phyloP scores from a whole-genome alignment of 169 alveolate species.

The Amoebophrya sp. region DNA sequence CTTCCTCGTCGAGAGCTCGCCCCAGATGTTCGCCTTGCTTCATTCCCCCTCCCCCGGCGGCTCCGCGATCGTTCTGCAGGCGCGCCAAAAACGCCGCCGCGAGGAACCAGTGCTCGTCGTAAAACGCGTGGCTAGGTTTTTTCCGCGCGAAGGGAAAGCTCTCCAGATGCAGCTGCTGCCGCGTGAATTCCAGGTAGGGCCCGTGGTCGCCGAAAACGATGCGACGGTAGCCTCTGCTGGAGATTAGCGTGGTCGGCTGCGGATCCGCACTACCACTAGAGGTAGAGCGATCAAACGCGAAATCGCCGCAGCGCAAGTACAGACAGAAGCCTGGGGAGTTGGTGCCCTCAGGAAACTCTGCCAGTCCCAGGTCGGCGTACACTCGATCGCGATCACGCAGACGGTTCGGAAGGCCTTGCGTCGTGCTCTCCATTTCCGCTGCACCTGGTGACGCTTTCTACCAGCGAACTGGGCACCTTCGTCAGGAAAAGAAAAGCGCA shows the following conservation, averaged over 20 bases:
- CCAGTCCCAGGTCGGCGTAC: not conserved
- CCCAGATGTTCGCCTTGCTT: too few species aligned
- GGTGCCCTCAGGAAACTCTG: not conserved
- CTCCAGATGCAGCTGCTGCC: not conserved
- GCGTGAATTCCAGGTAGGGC: not conserved
- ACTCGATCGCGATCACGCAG: not conserved
- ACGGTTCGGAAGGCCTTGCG: not conserved
- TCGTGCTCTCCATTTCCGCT: not conserved
- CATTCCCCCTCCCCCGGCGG: too few species aligned
- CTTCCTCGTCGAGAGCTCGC: too few species aligned
- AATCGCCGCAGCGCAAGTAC: not conserved
- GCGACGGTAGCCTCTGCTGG: not conserved
- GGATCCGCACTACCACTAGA: too few species aligned
- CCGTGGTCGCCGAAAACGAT: not conserved
- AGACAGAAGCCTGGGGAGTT: not conserved
- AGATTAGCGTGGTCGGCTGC: not conserved
- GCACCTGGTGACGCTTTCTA: too few species aligned
- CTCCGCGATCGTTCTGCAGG: too few species aligned
- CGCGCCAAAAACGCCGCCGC: not conserved
- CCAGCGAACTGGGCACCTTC: too few species aligned
- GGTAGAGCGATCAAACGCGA: too few species aligned
- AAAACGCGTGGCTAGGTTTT: not conserved
- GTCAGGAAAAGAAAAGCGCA: too few species aligned
- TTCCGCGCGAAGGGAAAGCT: not conserved
- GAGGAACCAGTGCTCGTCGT: not conserved